Base-by-base conservation (phyloP, 768 basidiomycete genomes). In the Tylopilus rubrobrunneus region DNA sequence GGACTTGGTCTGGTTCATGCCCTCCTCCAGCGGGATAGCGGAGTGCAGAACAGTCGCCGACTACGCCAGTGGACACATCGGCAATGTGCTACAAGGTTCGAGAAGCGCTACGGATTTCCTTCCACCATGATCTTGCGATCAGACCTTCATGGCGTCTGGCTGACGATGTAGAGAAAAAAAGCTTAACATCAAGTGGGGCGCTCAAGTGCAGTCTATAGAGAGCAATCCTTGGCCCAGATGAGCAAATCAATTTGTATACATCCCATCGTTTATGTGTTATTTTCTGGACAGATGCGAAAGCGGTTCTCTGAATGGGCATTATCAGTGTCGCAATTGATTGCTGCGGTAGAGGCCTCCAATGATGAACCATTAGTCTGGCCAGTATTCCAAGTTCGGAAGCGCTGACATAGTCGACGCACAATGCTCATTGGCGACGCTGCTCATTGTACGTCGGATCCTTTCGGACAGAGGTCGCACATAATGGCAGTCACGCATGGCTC, bases 371-470 rank as follows among this genome's bases (percentile, higher is more conserved):
- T 67, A 12, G 27, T 71, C 33, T 71, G 63, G 67, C 68, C 67
- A 17, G 33, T 67, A 21, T 71, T 59, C 21, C 58, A 59, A 42
- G 56, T 67, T 7, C 52, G 52, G 28, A 67, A 53, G 42, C 56
- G 25, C 27, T 65, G 65, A 65, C 56, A 67, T 42, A 58, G 65
- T 47, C 53, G 49, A 44, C 58, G 58, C 9, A 60, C 61, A 31
- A 59, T 71, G 8, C 60, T 69, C 21, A 57, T 71, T 19, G 68
- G 68, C 3, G 69, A 69, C n/a, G 67, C 67, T 44, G 67, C 67
- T 42, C 67, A 71, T 56, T 65, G 67, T 69, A 48, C 4, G 64
- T 56, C 25, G 25, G 15, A 17, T 37, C 11, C 25, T 17, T 5
- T 49, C 21, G 42, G 7, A 27, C 4, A 7, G 2, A 19, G 19